phyloP scores from a whole-genome alignment of 192 early-diverging fungal genomes.

The Dissophora globulifera region DNA sequence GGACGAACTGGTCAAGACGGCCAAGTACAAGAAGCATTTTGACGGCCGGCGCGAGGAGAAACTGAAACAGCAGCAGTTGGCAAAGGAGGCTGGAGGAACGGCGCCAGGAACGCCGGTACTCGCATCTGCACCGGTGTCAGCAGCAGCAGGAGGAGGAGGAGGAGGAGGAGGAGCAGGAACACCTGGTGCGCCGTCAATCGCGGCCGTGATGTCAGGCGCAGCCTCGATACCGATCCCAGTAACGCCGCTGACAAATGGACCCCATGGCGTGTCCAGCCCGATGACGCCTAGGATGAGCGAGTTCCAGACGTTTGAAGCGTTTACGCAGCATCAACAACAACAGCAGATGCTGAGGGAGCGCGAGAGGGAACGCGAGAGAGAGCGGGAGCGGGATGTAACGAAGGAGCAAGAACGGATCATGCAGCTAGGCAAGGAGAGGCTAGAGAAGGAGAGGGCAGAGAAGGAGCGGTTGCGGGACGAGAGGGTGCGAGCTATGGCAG shows the following conservation, averaged over 20 bases:
- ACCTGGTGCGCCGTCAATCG: not conserved
- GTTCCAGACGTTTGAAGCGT: slow-evolving; percentile 26
- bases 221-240: not conserved
- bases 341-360: slow-evolving; percentile 22
- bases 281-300: slow-evolving; percentile 21
- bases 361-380: slow-evolving; percentile 12
- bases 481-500: slow-evolving; percentile 45
- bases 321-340: slow-evolving; percentile 33
- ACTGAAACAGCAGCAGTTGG: slow-evolving; percentile 4
- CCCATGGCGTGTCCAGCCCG: slow-evolving; percentile 16
- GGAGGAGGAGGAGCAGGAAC: not conserved
- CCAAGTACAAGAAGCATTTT: slow-evolving; percentile 55
- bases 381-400: slow-evolving; percentile 11
- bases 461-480: slow-evolving; percentile 45
- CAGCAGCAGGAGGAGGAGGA: slow-evolving; percentile 2
- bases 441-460: slow-evolving; percentile 47
- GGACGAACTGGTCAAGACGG: slow-evolving; percentile 35
- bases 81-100: slow-evolving; percentile 12
- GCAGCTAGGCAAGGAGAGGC: slow-evolving; percentile 44
- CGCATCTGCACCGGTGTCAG: too few relatives aligned
- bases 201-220: not conserved
- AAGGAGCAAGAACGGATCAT: slow-evolving; percentile 50
- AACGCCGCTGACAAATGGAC: not conserved
- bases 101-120: too few relatives aligned
- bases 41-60: slow-evolving; percentile 37